These are phyloP conservation scores for Oryza punctata DNA, from an alignment of 176 grass and related monocot species.

Conservation along the genomic window DNA sequence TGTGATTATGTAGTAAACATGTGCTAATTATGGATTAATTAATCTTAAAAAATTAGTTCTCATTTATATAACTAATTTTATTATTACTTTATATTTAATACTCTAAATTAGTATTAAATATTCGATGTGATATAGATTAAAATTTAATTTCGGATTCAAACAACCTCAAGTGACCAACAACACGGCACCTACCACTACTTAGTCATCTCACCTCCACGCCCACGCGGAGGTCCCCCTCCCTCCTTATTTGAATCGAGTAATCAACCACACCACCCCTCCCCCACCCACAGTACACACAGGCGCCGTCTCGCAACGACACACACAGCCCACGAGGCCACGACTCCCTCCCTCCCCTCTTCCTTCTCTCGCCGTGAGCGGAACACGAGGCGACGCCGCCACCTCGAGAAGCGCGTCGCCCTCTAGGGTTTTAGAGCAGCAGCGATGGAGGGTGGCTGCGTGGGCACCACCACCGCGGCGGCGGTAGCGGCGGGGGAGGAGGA, in stretches of 20 bases:
- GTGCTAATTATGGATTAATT: too few species aligned
- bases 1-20: too few species aligned
- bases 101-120: too few species aligned
- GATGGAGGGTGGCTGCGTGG: conserved; percentile 46
- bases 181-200: too few species aligned
- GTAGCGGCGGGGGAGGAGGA: background rate
- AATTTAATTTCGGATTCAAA: too few species aligned
- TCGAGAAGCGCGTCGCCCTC: background rate
- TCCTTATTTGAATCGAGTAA: conserved; percentile 47
- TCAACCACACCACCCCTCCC: conserved; percentile 20
- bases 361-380: conserved; percentile 33
- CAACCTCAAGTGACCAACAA: too few species aligned
- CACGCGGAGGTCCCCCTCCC: too few species aligned
- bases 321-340: background rate
- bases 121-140: too few species aligned
- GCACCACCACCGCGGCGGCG: conserved; percentile 20
- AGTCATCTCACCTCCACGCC: too few species aligned
- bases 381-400: conserved; percentile 18
- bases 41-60: too few species aligned
- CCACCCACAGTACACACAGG: background rate
- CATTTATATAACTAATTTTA: too few species aligned
- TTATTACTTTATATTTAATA: too few species aligned
- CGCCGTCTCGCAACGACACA: background rate
- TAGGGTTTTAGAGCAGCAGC: conserved; percentile 33
- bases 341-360: background rate